phyloP scores from a whole-genome alignment of 768 basidiomycete genomes.

The Phylloporus rhodoxanthus region DNA sequence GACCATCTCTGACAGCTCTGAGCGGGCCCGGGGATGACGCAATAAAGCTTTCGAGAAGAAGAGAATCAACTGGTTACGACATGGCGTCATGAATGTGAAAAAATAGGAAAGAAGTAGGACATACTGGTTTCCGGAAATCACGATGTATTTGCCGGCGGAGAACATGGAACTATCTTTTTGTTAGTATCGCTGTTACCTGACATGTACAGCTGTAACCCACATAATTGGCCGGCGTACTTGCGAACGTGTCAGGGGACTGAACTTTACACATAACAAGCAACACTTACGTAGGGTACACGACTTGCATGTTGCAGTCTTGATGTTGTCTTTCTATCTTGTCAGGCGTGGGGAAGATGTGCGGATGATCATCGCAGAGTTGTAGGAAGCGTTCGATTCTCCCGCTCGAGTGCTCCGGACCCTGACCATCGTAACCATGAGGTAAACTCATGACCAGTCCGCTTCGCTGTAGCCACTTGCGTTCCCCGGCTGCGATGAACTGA shows the following conservation, averaged over 20 bases:
- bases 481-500: constrained; percentile 96
- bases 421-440: constrained; percentile 97
- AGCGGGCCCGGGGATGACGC: constrained; percentile 90
- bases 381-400: constrained; percentile 94
- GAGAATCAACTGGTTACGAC: constrained; percentile 57
- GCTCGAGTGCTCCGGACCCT: constrained; percentile 97
- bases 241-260: constrained; percentile 7
- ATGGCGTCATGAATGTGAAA: not conserved
- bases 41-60: constrained; percentile 98
- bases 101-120: constrained; percentile 15
- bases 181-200: constrained; percentile 9
- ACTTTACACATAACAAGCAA: not conserved
- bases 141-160: constrained; percentile 95
- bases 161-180: constrained; percentile 71
- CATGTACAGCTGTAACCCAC: constrained; percentile 29
- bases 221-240: constrained; percentile 90
- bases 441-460: constrained; percentile 83
- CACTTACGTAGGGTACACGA: constrained; percentile 90
- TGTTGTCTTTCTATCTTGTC: constrained; percentile 93
- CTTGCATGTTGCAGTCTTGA: constrained; percentile 99
- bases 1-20: constrained; percentile 80
- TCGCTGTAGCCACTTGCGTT: constrained; percentile 96
- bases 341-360: constrained; percentile 77
- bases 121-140: constrained; percentile 94
- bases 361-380: constrained; percentile 97